phyloP scores from a whole-genome alignment of 2,329 filamentous ascomycete genomes.

The Fusarium clavum region DNA sequence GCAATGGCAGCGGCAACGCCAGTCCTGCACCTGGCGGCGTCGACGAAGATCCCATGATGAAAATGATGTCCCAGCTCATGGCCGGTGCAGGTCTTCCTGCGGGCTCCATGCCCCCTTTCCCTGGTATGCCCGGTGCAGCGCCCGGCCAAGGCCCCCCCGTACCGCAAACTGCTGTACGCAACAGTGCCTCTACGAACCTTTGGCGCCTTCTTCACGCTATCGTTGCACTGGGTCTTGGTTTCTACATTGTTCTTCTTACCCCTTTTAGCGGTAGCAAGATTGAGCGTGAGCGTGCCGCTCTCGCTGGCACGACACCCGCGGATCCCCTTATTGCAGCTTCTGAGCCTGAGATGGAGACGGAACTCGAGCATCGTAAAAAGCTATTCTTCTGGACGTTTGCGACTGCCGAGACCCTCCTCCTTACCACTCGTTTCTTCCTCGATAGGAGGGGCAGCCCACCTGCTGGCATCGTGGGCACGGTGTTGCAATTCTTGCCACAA shows the following conservation, averaged over 20 bases:
- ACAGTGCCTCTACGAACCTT: slow-evolving; percentile 59
- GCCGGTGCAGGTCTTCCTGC: slow-evolving; percentile 51
- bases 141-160: slow-evolving; percentile 48
- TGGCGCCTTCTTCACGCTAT: slow-evolving; percentile 82
- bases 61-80: slow-evolving; percentile 82
- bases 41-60: slow-evolving; percentile 59
- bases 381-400: slow-evolving; percentile 84
- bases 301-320: slow-evolving; percentile 43
- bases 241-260: slow-evolving; percentile 76
- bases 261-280: slow-evolving; percentile 75
- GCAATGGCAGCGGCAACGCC: slow-evolving; percentile 39
- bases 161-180: slow-evolving; percentile 45
- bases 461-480: slow-evolving; percentile 71
- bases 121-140: slow-evolving; percentile 53
- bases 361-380: slow-evolving; percentile 49
- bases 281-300: slow-evolving; percentile 63
- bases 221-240: slow-evolving; percentile 74
- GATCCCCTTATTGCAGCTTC: slow-evolving; percentile 39
- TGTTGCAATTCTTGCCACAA: slow-evolving; percentile 73
- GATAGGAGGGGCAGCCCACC: slow-evolving; percentile 70
- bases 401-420: slow-evolving; percentile 77
- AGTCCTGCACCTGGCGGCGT: slow-evolving; percentile 38
- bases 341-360: slow-evolving; percentile 47
- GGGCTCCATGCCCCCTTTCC: slow-evolving; percentile 50
- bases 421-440: slow-evolving; percentile 77